phyloP scores from a whole-genome alignment of 2,329 filamentous ascomycete species.

The Cladosporium sp. region DNA sequence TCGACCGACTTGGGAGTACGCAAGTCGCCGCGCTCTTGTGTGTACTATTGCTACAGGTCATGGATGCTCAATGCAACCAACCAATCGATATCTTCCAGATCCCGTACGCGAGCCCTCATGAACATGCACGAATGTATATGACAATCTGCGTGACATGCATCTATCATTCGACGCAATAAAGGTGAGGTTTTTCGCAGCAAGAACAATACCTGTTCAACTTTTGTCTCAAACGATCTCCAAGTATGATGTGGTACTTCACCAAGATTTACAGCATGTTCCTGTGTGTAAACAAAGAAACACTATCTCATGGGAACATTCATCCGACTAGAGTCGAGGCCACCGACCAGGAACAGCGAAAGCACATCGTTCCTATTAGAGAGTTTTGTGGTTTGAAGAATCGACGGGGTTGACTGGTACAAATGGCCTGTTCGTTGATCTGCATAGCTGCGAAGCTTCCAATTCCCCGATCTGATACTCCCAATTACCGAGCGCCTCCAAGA shows the following conservation, averaged over 20 bases:
- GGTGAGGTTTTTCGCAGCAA: background rate
- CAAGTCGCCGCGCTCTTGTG: background rate
- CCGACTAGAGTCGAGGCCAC: no score
- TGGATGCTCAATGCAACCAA: background rate
- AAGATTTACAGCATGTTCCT: no score
- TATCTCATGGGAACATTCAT: no score
- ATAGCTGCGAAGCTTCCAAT: conserved; percentile 6
- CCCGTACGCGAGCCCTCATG: no score
- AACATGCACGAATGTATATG: no score
- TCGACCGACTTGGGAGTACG: background rate
- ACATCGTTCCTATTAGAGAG: no score
- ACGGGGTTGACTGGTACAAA: background rate
- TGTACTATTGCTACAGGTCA: background rate
- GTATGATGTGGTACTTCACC: background rate
- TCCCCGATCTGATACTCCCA: background rate
- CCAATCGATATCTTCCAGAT: no score
- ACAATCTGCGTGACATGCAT: no score
- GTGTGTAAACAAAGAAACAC: no score
- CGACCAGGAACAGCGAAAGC: no score
- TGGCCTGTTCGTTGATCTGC: background rate
- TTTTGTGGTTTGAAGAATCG: background rate
- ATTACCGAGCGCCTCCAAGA: background rate
- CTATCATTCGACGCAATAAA: background rate
- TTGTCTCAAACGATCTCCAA: no score
- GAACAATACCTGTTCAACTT: no score